Evolutionary conservation across 169 alveolate species (phyloP).

Genomic region (Cryptosporidium tyzzeri): DNA sequence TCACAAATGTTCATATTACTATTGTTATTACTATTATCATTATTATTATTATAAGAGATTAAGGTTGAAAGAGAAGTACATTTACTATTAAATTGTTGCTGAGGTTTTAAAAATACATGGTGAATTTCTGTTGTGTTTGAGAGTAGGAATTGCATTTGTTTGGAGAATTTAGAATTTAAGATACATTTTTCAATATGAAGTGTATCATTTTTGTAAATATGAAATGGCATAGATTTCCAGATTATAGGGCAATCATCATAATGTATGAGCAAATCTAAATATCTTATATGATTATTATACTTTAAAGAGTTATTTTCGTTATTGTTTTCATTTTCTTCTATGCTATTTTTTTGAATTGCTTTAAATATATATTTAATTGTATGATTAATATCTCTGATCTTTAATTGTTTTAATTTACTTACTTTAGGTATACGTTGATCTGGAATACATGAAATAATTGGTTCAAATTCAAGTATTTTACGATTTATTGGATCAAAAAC

Average conservation of each 20-base stretch:
- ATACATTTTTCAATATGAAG: constrained; percentile 41
- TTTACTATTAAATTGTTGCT: not conserved
- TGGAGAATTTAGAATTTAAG: constrained; percentile 36
- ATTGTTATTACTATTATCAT: too few relatives aligned
- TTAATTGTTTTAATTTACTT: not conserved
- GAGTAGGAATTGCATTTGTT: constrained; percentile 14
- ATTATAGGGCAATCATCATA: constrained; percentile 70
- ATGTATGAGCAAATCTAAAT: constrained; percentile 46
- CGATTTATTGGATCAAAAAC: not conserved
- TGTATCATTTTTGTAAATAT: constrained; percentile 20
- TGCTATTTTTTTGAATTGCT: constrained; percentile 7
- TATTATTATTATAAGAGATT: not conserved
- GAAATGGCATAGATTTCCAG: constrained; percentile 53
- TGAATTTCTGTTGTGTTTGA: constrained; percentile 18
- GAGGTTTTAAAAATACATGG: not conserved
- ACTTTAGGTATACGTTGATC: constrained; percentile 21
- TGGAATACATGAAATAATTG: constrained; percentile 28
- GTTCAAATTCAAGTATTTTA: not conserved
- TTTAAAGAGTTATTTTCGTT: not conserved
- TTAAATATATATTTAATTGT: constrained; percentile 42
- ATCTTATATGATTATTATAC: not conserved
- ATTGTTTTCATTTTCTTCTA: not conserved
- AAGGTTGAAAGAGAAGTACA: too few relatives aligned
- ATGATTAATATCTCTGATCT: constrained; percentile 50
- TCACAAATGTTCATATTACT: too few relatives aligned